phyloP scores from a whole-genome alignment of 805 yeast genomes.

The Starmera pachycereana region DNA sequence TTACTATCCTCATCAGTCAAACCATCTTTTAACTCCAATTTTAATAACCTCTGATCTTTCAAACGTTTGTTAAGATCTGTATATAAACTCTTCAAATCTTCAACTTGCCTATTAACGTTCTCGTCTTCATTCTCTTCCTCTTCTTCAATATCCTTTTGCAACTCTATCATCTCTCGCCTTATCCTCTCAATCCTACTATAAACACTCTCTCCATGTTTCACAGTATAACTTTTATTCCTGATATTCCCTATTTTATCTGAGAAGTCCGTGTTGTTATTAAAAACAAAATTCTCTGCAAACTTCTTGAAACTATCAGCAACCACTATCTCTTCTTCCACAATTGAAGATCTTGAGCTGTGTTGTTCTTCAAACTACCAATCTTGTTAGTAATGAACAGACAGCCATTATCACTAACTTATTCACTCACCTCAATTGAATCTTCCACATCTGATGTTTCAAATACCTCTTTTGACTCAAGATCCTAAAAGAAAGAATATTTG shows the following conservation, averaged over 20 bases:
- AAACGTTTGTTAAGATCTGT: neutral
- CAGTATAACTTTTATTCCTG: constrained; percentile 19
- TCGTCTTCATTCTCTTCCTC: constrained; percentile 14
- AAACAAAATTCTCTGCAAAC: constrained; percentile 20
- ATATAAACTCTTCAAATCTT: neutral
- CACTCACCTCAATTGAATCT: constrained; percentile 28
- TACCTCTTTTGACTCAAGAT: constrained; percentile 23
- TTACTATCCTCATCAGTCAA: neutral
- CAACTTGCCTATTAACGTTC: neutral
- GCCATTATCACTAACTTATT: neutral
- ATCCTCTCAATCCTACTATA: constrained; percentile 30
- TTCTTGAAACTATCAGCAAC: constrained; percentile 11
- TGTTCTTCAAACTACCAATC: neutral
- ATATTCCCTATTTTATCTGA: constrained; percentile 22
- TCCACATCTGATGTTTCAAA: constrained; percentile 33
- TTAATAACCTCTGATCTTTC: constrained; percentile 1
- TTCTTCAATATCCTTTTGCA: constrained; percentile 18
- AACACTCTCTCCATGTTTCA: constrained; percentile 22
- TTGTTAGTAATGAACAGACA: neutral
- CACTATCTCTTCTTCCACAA: constrained; percentile 10
- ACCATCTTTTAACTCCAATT: constrained; percentile 1
- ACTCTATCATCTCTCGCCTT: constrained; percentile 27
- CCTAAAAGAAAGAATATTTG: constrained; percentile 8
- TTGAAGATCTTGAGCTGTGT: constrained; percentile 13
- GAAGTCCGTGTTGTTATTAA: constrained; percentile 15